A percentile compares a stretch with the other conserved stretches of the same genome.
These are phyloP conservation scores for Aspergillus fijiensis DNA, from an alignment of 2,329 filamentous ascomycete species.

Conservation along the genomic window DNA sequence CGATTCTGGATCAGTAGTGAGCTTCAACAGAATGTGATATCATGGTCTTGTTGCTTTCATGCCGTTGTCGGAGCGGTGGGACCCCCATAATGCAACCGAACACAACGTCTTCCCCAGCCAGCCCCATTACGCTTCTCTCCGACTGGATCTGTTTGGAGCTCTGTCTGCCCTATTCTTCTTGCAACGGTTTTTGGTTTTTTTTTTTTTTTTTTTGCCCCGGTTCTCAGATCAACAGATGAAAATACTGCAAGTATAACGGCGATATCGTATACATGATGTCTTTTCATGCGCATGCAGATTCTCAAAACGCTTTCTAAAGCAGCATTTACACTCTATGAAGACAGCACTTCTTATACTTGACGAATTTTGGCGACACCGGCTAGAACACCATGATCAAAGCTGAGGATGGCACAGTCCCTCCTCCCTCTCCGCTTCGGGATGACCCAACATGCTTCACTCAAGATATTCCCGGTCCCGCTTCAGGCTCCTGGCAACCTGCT, in stretches of 20 bases:
- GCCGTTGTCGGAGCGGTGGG: not conserved
- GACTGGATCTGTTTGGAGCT: not conserved
- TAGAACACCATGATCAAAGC: slow-evolving; percentile 3
- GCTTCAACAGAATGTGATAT: not conserved
- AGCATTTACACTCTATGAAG: slow-evolving; percentile 1
- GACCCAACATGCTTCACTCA: not conserved
- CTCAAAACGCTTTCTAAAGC: not conserved
- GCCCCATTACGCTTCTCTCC: not conserved
- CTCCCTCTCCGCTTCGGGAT: not conserved
- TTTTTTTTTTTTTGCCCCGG: not conserved
- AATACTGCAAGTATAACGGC: not conserved
- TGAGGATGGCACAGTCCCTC: not conserved
- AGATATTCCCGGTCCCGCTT: not conserved
- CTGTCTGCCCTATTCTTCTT: not conserved
- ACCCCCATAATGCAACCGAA: not conserved
- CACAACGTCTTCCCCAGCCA: not conserved
- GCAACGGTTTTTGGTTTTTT: not conserved
- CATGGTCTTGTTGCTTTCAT: not conserved
- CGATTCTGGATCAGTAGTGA: not conserved
- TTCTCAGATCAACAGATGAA: not conserved
- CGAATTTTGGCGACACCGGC: not conserved
- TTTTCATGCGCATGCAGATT: not conserved
- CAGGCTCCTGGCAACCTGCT: not conserved
- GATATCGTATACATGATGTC: not conserved
- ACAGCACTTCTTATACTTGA: not conserved